Conservation (phyloP, 2,329 filamentous ascomycete genomes). For the Trichoderma sp. region DNA sequence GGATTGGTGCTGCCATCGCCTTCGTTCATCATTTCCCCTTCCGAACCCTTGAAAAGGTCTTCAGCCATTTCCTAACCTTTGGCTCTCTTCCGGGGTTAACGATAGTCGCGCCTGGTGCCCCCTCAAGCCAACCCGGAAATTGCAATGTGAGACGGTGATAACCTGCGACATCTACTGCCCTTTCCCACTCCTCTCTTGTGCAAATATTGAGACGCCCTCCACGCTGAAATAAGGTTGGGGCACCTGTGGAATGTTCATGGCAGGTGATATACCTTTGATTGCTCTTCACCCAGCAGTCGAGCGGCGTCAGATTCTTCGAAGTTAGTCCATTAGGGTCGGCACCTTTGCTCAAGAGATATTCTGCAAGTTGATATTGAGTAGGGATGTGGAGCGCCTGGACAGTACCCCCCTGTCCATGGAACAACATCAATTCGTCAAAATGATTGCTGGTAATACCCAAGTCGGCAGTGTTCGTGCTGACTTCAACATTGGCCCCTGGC, state of each 20-base stretch:
- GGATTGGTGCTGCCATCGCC: too few species aligned
- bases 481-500: background rate
- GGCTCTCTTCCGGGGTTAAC: too few species aligned
- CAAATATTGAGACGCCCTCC: background rate
- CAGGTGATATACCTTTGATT: too few species aligned
- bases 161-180: too few species aligned
- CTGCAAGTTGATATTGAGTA: accelerated
- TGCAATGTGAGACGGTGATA: too few species aligned
- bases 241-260: too few species aligned
- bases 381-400: background rate
- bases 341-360: background rate
- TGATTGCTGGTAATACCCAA: background rate
- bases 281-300: background rate
- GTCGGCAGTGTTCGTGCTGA: accelerated
- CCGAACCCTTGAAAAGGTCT: too few species aligned
- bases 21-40: too few species aligned
- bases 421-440: background rate
- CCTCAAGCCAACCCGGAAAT: background rate
- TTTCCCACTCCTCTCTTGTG: background rate
- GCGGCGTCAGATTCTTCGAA: background rate
- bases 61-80: too few species aligned
- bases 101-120: background rate
- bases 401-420: too few species aligned
- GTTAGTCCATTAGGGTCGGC: background rate
- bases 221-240: too few species aligned